Percentiles rank a stretch among this genome's conserved stretches.
Evolutionary conservation across 2,329 filamentous ascomycete species (phyloP).

Genomic region (Mycosphaerella sp.): DNA sequence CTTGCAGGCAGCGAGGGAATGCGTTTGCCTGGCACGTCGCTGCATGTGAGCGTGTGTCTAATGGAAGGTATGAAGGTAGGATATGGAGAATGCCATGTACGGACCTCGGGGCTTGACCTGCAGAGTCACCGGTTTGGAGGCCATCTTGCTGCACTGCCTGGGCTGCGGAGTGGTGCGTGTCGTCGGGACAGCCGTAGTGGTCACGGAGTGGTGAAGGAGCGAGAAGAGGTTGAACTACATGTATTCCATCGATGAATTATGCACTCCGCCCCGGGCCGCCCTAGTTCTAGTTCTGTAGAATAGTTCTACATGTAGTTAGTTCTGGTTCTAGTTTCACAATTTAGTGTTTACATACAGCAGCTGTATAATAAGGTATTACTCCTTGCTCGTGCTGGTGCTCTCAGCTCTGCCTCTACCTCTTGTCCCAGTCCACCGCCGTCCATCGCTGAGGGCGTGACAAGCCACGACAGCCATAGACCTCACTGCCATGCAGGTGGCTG

Average conservation of each 20-base stretch:
- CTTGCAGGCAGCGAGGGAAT: conserved; percentile 56
- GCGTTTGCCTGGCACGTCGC: conserved; percentile 48
- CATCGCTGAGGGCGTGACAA: not conserved
- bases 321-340: too few species aligned
- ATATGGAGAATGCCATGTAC: conserved; percentile 9
- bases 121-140: conserved; percentile 40
- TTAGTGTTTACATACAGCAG: too few species aligned
- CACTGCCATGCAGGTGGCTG: not conserved
- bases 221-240: not conserved
- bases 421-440: not conserved
- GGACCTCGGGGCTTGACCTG: conserved; percentile 43
- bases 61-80: not conserved
- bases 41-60: conserved; percentile 6
- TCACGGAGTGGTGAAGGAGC: not conserved
- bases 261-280: too few species aligned
- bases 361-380: too few species aligned
- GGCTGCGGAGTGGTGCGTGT: too few species aligned
- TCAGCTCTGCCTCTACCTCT: too few species aligned
- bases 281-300: too few species aligned
- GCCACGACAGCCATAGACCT: too few species aligned
- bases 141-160: conserved; percentile 30
- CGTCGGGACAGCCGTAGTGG: too few species aligned
- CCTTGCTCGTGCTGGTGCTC: too few species aligned
- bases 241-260: not conserved
- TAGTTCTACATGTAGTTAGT: not conserved